Evolutionary conservation across 352 stramenopile genomes (phyloP), one percentile per base, ranked within the genome.

Genomic region (Phytophthora chlamydospora): DNA sequence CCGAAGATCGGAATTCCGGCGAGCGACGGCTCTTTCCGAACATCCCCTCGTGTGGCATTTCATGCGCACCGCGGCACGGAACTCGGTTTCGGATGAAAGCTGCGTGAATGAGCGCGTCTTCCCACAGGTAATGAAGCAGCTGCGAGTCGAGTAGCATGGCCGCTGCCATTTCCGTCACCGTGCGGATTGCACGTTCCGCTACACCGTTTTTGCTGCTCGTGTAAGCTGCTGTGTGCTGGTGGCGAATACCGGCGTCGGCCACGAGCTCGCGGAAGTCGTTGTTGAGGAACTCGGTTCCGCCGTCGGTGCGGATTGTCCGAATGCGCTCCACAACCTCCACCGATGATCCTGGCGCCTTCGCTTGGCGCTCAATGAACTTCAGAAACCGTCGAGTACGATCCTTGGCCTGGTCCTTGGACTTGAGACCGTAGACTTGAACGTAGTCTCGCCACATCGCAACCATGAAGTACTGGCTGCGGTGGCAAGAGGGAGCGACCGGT

Each of bases 161-260:
- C 2, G 40, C 39, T 13, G 40, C 32, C 29, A 44, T 38, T 44
- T 59, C 51, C 1, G 41, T 59, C 31, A 45, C 2, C 0, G 29
- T 59, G 2, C 31, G 11, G 0, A 59, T 59, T 2, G 51, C 10
- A 38, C 51, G 16, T 36, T 51, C 40, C n/a, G 51, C 40, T 19
- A 50, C 31, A 0, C 32, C 51, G 32, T 59, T 59, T 32, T 44
- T 29, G 12, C 39, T 45, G 8, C 40, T 51, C 5, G 31, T 31
- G 38, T 51, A 59, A 13, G 31, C 32, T 2, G 51, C 44, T 0
- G 51, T 59, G 51, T 59, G 51, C 7, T 59, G 29, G 5, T 44
- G 41, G 3, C 8, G 38, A 9, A 58, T 8, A 10, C 50, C 38
- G 41, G 21, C 50, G 16, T 29, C 16, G 1, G 39, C 11, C n/a